phyloP scores from a whole-genome alignment of 2,329 filamentous ascomycete species.

The Corynespora cassiicola region DNA sequence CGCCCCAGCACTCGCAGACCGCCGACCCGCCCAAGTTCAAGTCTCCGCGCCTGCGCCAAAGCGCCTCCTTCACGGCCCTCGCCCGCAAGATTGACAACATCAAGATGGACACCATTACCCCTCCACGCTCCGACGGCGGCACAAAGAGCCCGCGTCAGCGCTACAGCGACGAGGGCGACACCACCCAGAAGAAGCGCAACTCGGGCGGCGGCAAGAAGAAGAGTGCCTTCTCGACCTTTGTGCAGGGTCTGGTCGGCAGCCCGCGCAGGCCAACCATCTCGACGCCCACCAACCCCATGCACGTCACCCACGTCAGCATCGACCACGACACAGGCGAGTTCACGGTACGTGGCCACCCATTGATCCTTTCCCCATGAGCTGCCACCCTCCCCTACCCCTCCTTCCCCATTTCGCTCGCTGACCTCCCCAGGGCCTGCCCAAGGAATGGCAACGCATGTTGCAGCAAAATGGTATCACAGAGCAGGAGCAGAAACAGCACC shows the following conservation, averaged over 20 bases:
- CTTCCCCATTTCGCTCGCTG: conserved; percentile 6
- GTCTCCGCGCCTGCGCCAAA: conserved; percentile 46
- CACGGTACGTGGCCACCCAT: conserved; percentile 66
- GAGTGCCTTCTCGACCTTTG: conserved; percentile 47
- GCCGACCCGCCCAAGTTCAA: conserved; percentile 28
- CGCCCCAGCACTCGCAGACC: conserved; percentile 35
- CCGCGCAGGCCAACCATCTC: conserved; percentile 93
- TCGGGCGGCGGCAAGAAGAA: conserved; percentile 49
- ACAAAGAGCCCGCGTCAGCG: conserved; percentile 46
- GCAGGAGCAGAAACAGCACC: conserved; percentile 93
- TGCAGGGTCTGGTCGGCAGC: conserved; percentile 59
- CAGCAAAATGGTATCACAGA: conserved; percentile 96
- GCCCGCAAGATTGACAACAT: conserved; percentile 52
- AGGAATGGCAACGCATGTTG: conserved; percentile 96
- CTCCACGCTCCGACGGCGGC: conserved; percentile 38
- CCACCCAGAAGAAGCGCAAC: conserved; percentile 33
- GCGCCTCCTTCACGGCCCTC: conserved; percentile 50
- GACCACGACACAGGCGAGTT: conserved; percentile 96
- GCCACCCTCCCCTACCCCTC: conserved; percentile 1
- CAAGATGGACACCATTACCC: conserved; percentile 50
- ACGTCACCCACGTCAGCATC: conserved; percentile 97
- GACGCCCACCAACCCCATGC: conserved; percentile 95
- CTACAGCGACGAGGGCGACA: conserved; percentile 46
- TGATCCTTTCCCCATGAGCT: conserved; percentile 1
- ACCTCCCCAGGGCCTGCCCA: conserved; percentile 77